phyloP scores from a whole-genome alignment of 371 early-diverging fungal species.

The Rhizopus microsporus region DNA sequence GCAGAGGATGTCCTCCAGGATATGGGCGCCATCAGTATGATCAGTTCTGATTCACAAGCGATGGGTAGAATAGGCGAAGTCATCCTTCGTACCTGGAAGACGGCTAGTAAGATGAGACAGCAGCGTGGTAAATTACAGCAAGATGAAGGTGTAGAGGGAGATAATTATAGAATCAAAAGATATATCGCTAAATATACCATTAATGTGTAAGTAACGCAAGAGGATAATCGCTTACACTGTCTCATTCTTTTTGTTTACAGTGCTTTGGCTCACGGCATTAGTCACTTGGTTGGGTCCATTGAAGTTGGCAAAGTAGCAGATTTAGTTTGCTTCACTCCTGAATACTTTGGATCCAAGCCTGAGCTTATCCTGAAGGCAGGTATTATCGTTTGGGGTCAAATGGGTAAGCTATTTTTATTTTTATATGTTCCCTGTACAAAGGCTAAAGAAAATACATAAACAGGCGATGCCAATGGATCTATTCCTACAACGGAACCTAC shows the following conservation, averaged over 20 bases:
- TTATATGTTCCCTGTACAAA: neutral
- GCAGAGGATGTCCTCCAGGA: conserved; percentile 94
- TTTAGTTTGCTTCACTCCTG: conserved; percentile 81
- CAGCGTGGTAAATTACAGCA: conserved; percentile 71
- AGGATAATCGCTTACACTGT: neutral
- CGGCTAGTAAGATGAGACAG: conserved; percentile 90
- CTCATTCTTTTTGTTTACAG: conserved; percentile 6
- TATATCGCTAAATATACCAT: conserved; percentile 96
- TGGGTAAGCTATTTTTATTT: conserved; percentile 50
- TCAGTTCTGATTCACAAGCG: conserved; percentile 89
- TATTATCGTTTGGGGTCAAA: conserved; percentile 75
- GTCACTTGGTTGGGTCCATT: conserved; percentile 88
- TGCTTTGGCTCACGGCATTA: conserved; percentile 87
- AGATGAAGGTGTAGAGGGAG: conserved; percentile 54
- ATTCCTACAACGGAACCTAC: conserved; percentile 86
- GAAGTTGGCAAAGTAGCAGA: conserved; percentile 93
- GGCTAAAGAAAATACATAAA: neutral
- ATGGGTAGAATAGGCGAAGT: conserved; percentile 97
- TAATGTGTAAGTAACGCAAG: conserved; percentile 64
- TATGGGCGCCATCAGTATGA: conserved; percentile 89
- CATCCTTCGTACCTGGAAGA: conserved; percentile 88
- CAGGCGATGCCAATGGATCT: conserved; percentile 85
- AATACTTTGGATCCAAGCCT: conserved; percentile 88
- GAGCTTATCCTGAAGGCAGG: conserved; percentile 86
- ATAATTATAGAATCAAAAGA: conserved; percentile 79